Evolutionary conservation across 371 early-diverging fungal species (phyloP).

Genomic region (Mucor ambiguus): DNA sequence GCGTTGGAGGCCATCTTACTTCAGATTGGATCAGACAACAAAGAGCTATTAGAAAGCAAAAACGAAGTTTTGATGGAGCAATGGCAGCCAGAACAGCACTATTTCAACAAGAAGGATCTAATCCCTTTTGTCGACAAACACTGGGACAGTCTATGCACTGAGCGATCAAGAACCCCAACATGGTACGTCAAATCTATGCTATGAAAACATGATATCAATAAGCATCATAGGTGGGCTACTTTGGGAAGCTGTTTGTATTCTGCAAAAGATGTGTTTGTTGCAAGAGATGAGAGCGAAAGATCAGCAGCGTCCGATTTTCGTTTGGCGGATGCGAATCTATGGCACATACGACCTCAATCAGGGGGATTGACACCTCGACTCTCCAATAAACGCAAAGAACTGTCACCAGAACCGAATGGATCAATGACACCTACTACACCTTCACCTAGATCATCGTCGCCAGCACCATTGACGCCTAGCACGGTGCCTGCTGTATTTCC

Average conservation of each 20-base stretch:
- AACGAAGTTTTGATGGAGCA: constrained; percentile 54
- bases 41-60: constrained; percentile 52
- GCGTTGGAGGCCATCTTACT: constrained; percentile 56
- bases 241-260: constrained; percentile 67
- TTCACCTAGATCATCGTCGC: constrained; percentile 35
- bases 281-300: constrained; percentile 62
- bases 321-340: constrained; percentile 60
- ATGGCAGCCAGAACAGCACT: constrained; percentile 61
- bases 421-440: constrained; percentile 33
- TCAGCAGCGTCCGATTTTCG: constrained; percentile 71
- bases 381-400: constrained; percentile 22
- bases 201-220: not conserved
- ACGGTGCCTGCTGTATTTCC: constrained; percentile 35
- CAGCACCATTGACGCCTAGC: constrained; percentile 29
- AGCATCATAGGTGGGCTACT: constrained; percentile 59
- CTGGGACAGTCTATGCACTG: constrained; percentile 72
- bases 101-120: constrained; percentile 70
- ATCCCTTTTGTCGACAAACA: constrained; percentile 69
- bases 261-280: constrained; percentile 63
- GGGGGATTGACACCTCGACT: constrained; percentile 21
- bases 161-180: constrained; percentile 63
- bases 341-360: constrained; percentile 59
- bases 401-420: constrained; percentile 26
- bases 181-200: constrained; percentile 43
- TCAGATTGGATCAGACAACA: constrained; percentile 33